Percentiles rank a stretch among this genome's conserved stretches.
Evolutionary conservation across 106 monocot genomes (phyloP).

Genomic region (Acorus calamus): DNA sequence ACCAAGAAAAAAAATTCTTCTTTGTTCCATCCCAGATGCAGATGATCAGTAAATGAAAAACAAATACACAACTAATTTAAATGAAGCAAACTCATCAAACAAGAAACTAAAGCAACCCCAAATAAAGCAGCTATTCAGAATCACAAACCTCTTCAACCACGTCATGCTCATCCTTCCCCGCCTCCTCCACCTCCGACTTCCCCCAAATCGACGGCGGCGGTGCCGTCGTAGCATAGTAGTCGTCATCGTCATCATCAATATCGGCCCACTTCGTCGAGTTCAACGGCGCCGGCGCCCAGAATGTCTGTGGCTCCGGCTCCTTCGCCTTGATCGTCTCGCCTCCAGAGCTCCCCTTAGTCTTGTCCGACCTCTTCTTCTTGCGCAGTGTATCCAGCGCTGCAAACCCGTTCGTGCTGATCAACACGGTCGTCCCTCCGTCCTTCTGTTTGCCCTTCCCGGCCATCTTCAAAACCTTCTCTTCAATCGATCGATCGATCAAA

Average conservation of each 20-base stretch:
- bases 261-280: slow-evolving; percentile 42
- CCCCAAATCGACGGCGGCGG: slow-evolving; percentile 40
- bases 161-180: slow-evolving; percentile 2
- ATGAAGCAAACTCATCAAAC: too few species aligned
- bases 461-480: slow-evolving; percentile 1
- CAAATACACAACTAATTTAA: too few species aligned
- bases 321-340: background rate
- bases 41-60: too few species aligned
- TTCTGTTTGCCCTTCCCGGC: slow-evolving; percentile 25
- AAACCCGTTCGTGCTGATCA: slow-evolving; percentile 23
- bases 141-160: slow-evolving; percentile 29
- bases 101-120: too few species aligned
- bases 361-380: slow-evolving; percentile 28
- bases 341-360: slow-evolving; percentile 8
- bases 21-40: too few species aligned
- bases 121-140: background rate
- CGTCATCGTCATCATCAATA: slow-evolving; percentile 12
- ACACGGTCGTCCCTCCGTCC: slow-evolving; percentile 15
- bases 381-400: slow-evolving; percentile 33
- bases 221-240: slow-evolving; percentile 51
- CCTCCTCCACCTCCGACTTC: slow-evolving; percentile 5
- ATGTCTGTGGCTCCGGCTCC: slow-evolving; percentile 23
- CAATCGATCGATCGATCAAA: background rate
- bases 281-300: slow-evolving; percentile 33
- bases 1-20: too few species aligned